Conservation (phyloP, 345 rosid species). For the Cochlearia excelsa region DNA sequence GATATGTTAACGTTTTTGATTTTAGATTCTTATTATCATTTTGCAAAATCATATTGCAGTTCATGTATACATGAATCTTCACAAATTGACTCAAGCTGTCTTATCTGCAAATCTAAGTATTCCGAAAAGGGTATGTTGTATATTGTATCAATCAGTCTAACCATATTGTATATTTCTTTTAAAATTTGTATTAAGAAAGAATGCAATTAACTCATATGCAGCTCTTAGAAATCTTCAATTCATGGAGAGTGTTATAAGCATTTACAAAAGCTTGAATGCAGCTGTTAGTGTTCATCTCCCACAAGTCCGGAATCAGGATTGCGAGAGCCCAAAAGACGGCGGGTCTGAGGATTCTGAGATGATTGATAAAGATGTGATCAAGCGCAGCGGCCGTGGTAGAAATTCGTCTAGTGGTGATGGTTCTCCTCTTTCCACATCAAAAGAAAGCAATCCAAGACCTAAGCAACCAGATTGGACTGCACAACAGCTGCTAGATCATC, state of each 20-base stretch:
- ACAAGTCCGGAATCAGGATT: conserved; percentile 28
- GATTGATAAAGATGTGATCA: conserved; percentile 21
- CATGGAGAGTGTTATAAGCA: conserved; percentile 56
- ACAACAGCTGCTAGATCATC: conserved; percentile 41
- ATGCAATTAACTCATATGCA: conserved; percentile 32
- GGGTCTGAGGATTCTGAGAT: conserved; percentile 31
- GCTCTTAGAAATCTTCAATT: conserved; percentile 51
- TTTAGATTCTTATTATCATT: conserved; percentile 1
- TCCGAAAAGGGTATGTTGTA: conserved; percentile 38
- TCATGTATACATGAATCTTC: conserved; percentile 44
- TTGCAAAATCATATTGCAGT: conserved; percentile 39
- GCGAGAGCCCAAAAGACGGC: conserved; percentile 12
- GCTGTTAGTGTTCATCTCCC: conserved; percentile 43
- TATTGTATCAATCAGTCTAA: background rate
- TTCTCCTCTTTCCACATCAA: conserved; percentile 29
- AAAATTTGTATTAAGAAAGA: background rate
- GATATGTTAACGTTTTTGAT: background rate
- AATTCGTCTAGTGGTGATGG: conserved; percentile 22
- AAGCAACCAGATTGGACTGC: conserved; percentile 36
- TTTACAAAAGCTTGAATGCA: conserved; percentile 61
- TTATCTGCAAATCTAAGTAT: conserved; percentile 48
- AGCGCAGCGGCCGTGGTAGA: conserved; percentile 19
- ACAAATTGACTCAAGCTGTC: conserved; percentile 44
- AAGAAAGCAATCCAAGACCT: conserved; percentile 23
- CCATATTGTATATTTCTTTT: background rate